These are phyloP conservation scores for Gryganskiella cystojenkinii DNA, from an alignment of 192 early-diverging fungal genomes.

Conservation along the genomic window DNA sequence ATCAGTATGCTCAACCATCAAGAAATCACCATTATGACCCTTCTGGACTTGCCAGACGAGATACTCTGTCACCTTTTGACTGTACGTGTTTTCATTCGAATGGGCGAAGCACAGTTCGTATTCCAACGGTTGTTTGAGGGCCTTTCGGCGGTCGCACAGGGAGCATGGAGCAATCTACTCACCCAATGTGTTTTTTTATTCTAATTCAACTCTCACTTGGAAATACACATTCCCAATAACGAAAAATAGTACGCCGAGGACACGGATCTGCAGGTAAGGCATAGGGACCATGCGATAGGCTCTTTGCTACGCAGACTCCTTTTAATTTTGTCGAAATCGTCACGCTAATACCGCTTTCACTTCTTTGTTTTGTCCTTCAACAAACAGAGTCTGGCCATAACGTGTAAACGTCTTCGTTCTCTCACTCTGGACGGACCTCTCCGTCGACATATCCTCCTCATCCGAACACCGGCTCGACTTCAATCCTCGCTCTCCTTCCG, in stretches of 20 bases:
- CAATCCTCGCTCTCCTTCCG: slow-evolving; percentile 22
- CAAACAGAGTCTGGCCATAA: slow-evolving; percentile 14
- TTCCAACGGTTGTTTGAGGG: no score
- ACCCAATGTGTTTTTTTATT: neutral
- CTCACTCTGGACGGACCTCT: slow-evolving; percentile 32
- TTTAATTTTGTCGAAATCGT: no score
- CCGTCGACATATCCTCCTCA: slow-evolving; percentile 42
- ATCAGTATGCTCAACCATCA: no score
- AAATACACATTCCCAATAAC: no score
- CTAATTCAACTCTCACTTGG: neutral
- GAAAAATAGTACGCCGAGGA: slow-evolving; percentile 40
- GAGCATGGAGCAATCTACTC: slow-evolving; percentile 6
- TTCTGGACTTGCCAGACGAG: slow-evolving; percentile 30
- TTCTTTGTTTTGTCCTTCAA: neutral
- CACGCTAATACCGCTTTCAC: neutral
- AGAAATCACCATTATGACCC: no score
- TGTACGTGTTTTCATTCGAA: slow-evolving; percentile 16
- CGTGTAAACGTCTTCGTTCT: slow-evolving; percentile 22
- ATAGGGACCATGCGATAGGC: neutral
- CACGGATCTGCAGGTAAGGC: slow-evolving; percentile 27
- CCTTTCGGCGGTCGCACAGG: no score
- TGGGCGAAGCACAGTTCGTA: no score
- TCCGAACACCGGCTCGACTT: slow-evolving; percentile 35
- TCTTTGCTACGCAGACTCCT: no score
- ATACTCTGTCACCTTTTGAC: slow-evolving; percentile 33